These are phyloP conservation scores for Ceratonia siliqua DNA, from an alignment of 306 rosid species.

Conservation along the genomic window DNA sequence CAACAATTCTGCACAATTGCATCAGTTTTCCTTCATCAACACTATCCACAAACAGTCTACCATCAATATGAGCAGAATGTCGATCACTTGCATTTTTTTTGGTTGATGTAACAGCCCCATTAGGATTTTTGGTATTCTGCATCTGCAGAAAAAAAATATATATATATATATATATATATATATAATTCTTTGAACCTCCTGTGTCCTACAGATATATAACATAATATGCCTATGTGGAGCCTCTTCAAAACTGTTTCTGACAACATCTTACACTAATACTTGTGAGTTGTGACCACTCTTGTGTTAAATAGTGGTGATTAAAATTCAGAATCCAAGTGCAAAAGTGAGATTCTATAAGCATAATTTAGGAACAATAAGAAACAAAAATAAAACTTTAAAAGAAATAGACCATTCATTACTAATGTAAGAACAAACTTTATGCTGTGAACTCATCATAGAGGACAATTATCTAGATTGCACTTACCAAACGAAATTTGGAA, in stretches of 20 bases:
- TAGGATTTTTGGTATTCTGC: constrained; percentile 49
- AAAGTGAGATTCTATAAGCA: constrained; percentile 15
- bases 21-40: constrained; percentile 81
- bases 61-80: constrained; percentile 51
- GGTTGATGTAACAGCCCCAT: constrained; percentile 48
- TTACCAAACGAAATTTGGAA: constrained; percentile 59
- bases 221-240: not conserved
- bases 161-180: not conserved
- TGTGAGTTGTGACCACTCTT: constrained; percentile 15
- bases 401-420: constrained; percentile 15
- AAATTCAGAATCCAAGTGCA: constrained; percentile 11
- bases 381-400: constrained; percentile 23
- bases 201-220: constrained; percentile 15
- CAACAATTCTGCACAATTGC: constrained; percentile 80
- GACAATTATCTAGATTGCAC: constrained; percentile 34
- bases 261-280: constrained; percentile 1
- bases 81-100: constrained; percentile 47
- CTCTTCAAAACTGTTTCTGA: not conserved
- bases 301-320: constrained; percentile 6
- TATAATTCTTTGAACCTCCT: constrained; percentile 19
- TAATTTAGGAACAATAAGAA: constrained; percentile 21
- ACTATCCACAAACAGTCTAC: constrained; percentile 40
- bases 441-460: not conserved
- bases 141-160: constrained; percentile 45
- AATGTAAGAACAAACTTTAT: constrained; percentile 10